Conservation (phyloP, 768 basidiomycete species). For the Crepidotus variabilis region DNA sequence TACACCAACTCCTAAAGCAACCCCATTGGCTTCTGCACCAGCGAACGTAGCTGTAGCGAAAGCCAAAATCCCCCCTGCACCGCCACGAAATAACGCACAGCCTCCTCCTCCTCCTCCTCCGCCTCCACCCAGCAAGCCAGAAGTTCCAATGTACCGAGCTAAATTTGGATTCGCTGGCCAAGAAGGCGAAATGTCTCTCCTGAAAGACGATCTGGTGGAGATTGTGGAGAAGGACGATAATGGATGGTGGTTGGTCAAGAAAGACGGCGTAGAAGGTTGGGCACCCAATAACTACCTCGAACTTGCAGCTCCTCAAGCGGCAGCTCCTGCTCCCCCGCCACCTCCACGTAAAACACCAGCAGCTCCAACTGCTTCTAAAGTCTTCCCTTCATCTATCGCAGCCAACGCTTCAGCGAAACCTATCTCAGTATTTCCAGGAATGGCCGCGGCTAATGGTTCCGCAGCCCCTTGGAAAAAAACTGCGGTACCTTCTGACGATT, state of each 20-base stretch:
- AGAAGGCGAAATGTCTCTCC: slow-evolving; percentile 85
- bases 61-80: slow-evolving; percentile 27
- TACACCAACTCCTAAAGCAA: slow-evolving; percentile 14
- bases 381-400: slow-evolving; percentile 36
- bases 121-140: slow-evolving; percentile 56
- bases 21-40: slow-evolving; percentile 6
- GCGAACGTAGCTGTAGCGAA: slow-evolving; percentile 19
- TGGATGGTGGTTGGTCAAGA: slow-evolving; percentile 98
- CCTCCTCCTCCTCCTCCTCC: slow-evolving; percentile 45
- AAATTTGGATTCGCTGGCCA: slow-evolving; percentile 93
- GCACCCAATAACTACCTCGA: slow-evolving; percentile 94
- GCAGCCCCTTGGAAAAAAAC: slow-evolving; percentile 73
- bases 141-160: slow-evolving; percentile 75
- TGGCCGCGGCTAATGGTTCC: slow-evolving; percentile 64
- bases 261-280: slow-evolving; percentile 83
- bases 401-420: slow-evolving; percentile 73
- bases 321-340: slow-evolving; percentile 63
- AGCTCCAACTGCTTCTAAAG: slow-evolving; percentile 33
- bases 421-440: slow-evolving; percentile 77
- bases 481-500: slow-evolving; percentile 28
- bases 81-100: slow-evolving; percentile 34
- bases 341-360: slow-evolving; percentile 52
- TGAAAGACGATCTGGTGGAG: slow-evolving; percentile 91
- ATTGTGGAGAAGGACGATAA: slow-evolving; percentile 90
- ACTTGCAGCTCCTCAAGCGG: slow-evolving; percentile 63